These are phyloP conservation scores for Glycyrrhiza uralensis DNA, from an alignment of 306 rosid genomes.

Conservation along the genomic window DNA sequence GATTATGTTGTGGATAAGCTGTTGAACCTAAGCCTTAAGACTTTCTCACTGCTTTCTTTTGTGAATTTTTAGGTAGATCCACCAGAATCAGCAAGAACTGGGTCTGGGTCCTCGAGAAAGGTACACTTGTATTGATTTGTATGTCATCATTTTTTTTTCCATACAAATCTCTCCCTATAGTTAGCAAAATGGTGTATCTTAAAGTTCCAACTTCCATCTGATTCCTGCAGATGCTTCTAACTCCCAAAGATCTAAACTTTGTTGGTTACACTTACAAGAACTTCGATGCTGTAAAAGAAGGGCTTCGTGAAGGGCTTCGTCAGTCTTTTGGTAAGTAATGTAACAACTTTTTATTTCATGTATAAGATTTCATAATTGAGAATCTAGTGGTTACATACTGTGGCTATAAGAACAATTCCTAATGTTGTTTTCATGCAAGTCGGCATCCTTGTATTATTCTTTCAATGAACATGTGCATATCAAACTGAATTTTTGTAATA, in stretches of 20 bases:
- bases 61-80: conserved; percentile 66
- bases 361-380: background rate
- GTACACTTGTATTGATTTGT: conserved; percentile 39
- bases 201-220: conserved; percentile 17
- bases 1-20: conserved; percentile 13
- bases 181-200: conserved; percentile 15
- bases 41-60: conserved; percentile 8
- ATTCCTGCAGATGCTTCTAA: conserved; percentile 75
- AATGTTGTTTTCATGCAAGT: conserved; percentile 8
- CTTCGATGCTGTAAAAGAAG: conserved; percentile 97
- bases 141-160: conserved; percentile 20
- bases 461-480: conserved; percentile 6
- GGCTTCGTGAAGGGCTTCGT: conserved; percentile 88
- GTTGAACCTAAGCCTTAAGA: conserved; percentile 15
- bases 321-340: conserved; percentile 64
- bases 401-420: conserved; percentile 12
- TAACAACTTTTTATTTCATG: conserved; percentile 14
- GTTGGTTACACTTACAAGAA: conserved; percentile 98
- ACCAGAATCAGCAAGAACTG: conserved; percentile 68
- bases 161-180: background rate
- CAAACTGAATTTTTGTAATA: background rate
- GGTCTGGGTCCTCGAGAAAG: conserved; percentile 91
- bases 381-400: conserved; percentile 5
- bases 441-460: conserved; percentile 22
- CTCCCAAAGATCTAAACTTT: conserved; percentile 93